These are phyloP conservation scores for Neurospora tetraspora DNA, from an alignment of 495 filamentous ascomycete genomes.

Conservation along the genomic window DNA sequence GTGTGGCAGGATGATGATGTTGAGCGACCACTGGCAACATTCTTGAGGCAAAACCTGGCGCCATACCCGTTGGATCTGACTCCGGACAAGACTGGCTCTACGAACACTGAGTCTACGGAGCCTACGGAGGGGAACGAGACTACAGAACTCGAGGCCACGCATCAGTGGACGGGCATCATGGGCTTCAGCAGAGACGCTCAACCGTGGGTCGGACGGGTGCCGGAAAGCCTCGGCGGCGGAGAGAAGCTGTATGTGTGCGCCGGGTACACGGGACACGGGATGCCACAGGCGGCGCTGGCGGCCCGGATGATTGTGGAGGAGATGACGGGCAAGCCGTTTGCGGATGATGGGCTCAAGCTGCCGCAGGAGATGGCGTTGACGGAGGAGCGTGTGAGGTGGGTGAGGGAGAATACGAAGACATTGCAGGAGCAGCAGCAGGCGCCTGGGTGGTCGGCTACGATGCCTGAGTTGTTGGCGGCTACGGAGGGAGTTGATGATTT, in stretches of 20 bases:
- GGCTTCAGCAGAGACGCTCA: constrained; percentile 59
- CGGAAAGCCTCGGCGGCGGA: constrained; percentile 29
- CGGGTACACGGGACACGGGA: constrained; percentile 68
- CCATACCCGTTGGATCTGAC: constrained; percentile 15
- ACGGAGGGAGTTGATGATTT: not conserved
- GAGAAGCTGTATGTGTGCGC: constrained; percentile 25
- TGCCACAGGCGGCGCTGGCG: constrained; percentile 65
- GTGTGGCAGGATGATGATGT: constrained; percentile 46
- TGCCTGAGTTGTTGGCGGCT: constrained; percentile 3
- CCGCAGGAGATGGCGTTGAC: constrained; percentile 39
- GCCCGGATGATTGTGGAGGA: constrained; percentile 57
- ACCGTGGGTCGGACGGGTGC: constrained; percentile 59
- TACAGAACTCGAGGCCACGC: constrained; percentile 40
- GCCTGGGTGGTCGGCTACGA: constrained; percentile 13
- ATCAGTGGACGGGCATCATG: constrained; percentile 80
- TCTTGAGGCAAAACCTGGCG: constrained; percentile 31
- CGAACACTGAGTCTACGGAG: not conserved
- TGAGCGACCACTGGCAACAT: constrained; percentile 46
- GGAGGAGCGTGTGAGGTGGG: constrained; percentile 26
- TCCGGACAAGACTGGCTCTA: not conserved
- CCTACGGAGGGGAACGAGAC: constrained; percentile 7
- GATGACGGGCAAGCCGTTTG: constrained; percentile 35
- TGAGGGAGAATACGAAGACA: constrained; percentile 5
- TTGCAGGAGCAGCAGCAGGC: constrained; percentile 1
- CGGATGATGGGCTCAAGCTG: constrained; percentile 10